Evolutionary conservation across 2,329 filamentous ascomycete species (phyloP).

Genomic region (Rhynchosporium secalis): DNA sequence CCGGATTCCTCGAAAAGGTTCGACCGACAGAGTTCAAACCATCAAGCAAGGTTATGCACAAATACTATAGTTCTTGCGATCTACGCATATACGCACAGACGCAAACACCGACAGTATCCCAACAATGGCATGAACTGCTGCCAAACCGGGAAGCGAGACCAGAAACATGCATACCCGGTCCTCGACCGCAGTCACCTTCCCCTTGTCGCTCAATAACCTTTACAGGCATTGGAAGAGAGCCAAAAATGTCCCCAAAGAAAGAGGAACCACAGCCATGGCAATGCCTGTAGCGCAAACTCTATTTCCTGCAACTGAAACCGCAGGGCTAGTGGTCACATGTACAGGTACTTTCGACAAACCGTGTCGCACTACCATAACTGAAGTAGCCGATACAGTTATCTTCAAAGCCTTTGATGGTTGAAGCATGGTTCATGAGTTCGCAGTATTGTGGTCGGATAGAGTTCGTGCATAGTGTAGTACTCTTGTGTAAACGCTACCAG

Average conservation of each 20-base stretch:
- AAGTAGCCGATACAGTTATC: not conserved
- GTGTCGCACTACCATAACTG: not conserved
- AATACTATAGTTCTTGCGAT: not conserved
- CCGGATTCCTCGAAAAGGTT: too few relatives aligned
- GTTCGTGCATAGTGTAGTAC: too few relatives aligned
- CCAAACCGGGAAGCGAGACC: not conserved
- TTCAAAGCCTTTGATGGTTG: not conserved
- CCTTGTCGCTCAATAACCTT: not conserved
- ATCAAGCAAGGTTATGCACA: not conserved
- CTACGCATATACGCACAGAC: not conserved
- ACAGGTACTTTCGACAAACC: not conserved
- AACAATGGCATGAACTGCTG: slow-evolving; percentile 4
- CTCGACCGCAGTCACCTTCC: not conserved
- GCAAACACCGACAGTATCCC: slow-evolving; percentile 1
- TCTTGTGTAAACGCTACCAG: too few relatives aligned
- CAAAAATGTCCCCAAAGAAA: too few relatives aligned
- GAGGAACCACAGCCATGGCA: too few relatives aligned
- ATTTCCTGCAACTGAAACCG: not conserved
- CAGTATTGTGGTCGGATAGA: not conserved
- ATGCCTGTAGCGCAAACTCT: not conserved
- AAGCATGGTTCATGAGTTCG: not conserved
- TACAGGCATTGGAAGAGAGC: not conserved
- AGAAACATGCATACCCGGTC: not conserved
- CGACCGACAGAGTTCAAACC: not conserved
- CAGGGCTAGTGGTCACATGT: not conserved